Conservation (phyloP, 2,329 filamentous ascomycete genomes). For the Apiospora marii region DNA sequence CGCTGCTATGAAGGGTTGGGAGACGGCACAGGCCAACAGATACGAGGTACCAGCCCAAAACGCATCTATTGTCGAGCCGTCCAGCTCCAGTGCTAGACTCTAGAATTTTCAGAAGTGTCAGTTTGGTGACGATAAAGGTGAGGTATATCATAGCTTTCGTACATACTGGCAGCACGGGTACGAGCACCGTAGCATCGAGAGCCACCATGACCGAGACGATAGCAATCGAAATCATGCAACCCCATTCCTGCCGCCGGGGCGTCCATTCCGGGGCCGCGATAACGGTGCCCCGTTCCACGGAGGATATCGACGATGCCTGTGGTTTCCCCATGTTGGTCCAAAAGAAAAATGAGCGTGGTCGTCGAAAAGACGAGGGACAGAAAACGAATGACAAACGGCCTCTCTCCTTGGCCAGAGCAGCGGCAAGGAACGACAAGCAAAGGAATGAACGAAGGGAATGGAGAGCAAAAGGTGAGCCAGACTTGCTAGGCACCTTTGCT, state of each 20-base stretch:
- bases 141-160: background rate
- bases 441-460: background rate
- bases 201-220: slow-evolving; percentile 56
- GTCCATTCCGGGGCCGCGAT: slow-evolving; percentile 40
- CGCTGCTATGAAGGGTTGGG: slow-evolving; percentile 50
- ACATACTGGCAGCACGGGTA: slow-evolving; percentile 52
- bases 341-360: background rate
- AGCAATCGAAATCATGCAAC: slow-evolving; percentile 50
- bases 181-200: slow-evolving; percentile 56
- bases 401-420: background rate
- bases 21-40: slow-evolving; percentile 51
- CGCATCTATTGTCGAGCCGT: slow-evolving; percentile 45
- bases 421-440: background rate
- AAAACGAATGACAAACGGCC: background rate
- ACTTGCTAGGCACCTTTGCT: background rate
- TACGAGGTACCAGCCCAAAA: slow-evolving; percentile 61
- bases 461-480: background rate
- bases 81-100: slow-evolving; percentile 45
- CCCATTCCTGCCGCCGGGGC: slow-evolving; percentile 48
- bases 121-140: background rate
- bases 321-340: background rate
- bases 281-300: background rate
- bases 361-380: background rate
- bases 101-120: slow-evolving; percentile 25
- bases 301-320: background rate